Percentiles rank a stretch among this genome's conserved stretches.
phyloP scores from a whole-genome alignment of 257 asterid species.

The Nicotiana attenuata region DNA sequence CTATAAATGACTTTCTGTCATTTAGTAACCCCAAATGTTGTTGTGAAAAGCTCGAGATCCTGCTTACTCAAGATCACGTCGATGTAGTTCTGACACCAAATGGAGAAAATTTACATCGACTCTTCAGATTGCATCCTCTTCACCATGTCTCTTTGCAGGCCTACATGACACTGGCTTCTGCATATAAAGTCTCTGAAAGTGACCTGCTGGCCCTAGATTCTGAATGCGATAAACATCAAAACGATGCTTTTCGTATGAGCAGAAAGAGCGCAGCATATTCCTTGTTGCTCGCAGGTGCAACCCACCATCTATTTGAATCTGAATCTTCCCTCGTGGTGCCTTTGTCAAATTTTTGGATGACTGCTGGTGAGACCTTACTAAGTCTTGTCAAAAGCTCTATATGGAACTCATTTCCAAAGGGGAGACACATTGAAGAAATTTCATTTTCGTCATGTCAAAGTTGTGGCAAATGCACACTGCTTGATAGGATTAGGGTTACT shows the following conservation, averaged over 20 bases:
- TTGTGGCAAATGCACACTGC: constrained; percentile 21
- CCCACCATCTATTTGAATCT: constrained; percentile 41
- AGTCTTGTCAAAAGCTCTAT: constrained; percentile 25
- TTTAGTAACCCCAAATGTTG: constrained; percentile 33
- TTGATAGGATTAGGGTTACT: background rate
- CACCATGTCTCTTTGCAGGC: constrained; percentile 47
- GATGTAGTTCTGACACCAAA: background rate
- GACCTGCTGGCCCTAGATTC: constrained; percentile 29
- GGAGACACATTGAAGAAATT: constrained; percentile 1
- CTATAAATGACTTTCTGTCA: constrained; percentile 42
- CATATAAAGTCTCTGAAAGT: constrained; percentile 39
- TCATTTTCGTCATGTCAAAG: constrained; percentile 9
- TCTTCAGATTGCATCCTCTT: constrained; percentile 34
- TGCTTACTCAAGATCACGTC: constrained; percentile 34
- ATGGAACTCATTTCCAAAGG: constrained; percentile 18
- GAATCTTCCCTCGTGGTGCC: constrained; percentile 47
- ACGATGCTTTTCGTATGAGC: constrained; percentile 34
- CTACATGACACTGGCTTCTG: constrained; percentile 54
- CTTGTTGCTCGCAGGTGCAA: constrained; percentile 50
- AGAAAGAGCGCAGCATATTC: constrained; percentile 60
- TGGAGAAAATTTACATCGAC: constrained; percentile 14
- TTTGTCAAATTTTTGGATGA: constrained; percentile 42
- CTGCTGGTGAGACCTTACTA: constrained; percentile 61
- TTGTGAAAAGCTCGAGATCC: constrained; percentile 53
- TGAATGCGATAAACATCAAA: constrained; percentile 11